A percentile compares a stretch with the other conserved stretches of the same genome.
Evolutionary conservation across 1,139 yeast genomes (phyloP).

Genomic region (Pichia sp.): DNA sequence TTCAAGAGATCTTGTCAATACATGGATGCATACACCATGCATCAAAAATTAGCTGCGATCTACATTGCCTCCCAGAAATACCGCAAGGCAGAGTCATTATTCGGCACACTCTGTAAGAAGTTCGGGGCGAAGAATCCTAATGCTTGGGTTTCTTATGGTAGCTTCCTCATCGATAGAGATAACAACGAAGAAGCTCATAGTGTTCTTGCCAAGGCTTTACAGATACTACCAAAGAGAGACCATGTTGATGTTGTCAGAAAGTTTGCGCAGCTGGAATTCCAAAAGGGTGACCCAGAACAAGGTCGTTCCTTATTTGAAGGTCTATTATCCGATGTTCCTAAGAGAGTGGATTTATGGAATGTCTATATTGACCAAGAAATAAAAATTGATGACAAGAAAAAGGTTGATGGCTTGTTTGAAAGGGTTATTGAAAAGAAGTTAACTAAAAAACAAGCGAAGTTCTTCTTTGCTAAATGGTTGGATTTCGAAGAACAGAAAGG

Average conservation of each 20-base stretch:
- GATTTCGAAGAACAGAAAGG: constrained; percentile 65
- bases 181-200: constrained; percentile 61
- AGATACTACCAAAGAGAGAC: constrained; percentile 64
- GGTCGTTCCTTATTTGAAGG: constrained; percentile 96
- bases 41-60: constrained; percentile 73
- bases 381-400: constrained; percentile 48
- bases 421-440: constrained; percentile 67
- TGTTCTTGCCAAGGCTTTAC: constrained; percentile 67
- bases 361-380: constrained; percentile 92
- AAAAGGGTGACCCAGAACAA: constrained; percentile 86
- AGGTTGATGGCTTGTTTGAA: constrained; percentile 76
- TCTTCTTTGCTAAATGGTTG: constrained; percentile 92
- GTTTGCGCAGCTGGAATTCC: constrained; percentile 84
- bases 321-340: constrained; percentile 81
- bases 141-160: constrained; percentile 78
- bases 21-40: constrained; percentile 83
- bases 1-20: constrained; percentile 84
- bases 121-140: constrained; percentile 63
- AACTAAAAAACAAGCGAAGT: constrained; percentile 88
- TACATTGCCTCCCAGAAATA: constrained; percentile 68
- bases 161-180: constrained; percentile 61
- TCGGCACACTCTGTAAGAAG: constrained; percentile 68
- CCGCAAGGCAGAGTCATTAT: constrained; percentile 66
- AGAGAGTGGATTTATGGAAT: constrained; percentile 91
- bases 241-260: constrained; percentile 81